Conservation (phyloP, 176 grass and related monocot genomes). For the Rhynchospora pubera region DNA sequence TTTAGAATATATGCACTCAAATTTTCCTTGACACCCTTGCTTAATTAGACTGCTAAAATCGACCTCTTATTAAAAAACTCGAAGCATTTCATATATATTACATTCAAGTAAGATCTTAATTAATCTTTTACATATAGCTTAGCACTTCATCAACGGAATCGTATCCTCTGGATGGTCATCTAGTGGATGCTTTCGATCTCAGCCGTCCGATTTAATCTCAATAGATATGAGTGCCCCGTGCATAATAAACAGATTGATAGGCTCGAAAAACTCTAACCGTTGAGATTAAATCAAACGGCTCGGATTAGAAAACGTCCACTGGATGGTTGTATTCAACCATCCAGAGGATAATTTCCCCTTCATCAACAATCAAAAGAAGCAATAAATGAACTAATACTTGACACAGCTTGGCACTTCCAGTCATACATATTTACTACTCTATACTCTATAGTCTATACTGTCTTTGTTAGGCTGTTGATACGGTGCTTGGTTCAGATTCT, state of each 20-base stretch:
- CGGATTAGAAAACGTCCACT: too few species aligned
- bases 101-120: not conserved
- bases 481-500: not conserved
- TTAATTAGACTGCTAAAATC: not conserved
- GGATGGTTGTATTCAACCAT: too few species aligned
- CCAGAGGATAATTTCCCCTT: too few species aligned
- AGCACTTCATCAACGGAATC: not conserved
- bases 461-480: not conserved
- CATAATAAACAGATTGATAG: too few species aligned
- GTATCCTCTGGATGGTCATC: too few species aligned
- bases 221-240: too few species aligned
- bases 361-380: not conserved
- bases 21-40: not conserved
- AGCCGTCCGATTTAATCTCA: too few species aligned
- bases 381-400: not conserved
- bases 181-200: too few species aligned
- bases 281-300: too few species aligned
- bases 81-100: not conserved
- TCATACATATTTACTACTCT: not conserved
- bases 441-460: too few species aligned
- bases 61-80: too few species aligned
- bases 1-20: not conserved
- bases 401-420: not conserved
- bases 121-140: not conserved
- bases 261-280: too few species aligned